Evolutionary conservation across 169 alveolate genomes (phyloP), one percentile per base, ranked within the genome.

Genomic region (Cryptosporidium viatorum): DNA sequence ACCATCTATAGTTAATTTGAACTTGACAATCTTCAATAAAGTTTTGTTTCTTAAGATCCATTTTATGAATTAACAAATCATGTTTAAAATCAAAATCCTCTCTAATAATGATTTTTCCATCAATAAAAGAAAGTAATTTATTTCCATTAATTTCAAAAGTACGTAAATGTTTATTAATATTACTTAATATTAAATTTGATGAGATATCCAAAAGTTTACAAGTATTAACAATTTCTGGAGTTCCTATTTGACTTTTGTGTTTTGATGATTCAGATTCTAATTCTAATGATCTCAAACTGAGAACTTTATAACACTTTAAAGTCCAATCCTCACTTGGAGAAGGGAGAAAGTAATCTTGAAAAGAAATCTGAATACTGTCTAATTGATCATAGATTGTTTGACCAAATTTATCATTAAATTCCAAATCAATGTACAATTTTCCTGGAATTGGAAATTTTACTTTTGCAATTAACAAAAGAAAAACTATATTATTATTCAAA

Each of bases 41-140:
- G 21, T 29, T 80, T 2, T 39, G 12, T 29, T 33, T 35, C 14
- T 45, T 35, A 37, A 14, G 18, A 14, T 55, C 35, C 3, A n/a
- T 10, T 26, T 75, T 18, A 16, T n/a, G 16, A 41, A 80, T 80
- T 65, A 80, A 45, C 37, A 80, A 33, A 45, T 80, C 89, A 80
- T 80, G 89, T n/a, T 80, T 41, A 65, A 80, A 80, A 33, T 80
- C 89, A 65, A 80, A 80, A 0, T 65, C 68, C 37, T 80, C 89
- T 0, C 29, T 18, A 26, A 59, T 80, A 14, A 12, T 18, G 33
- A 80, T 60, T 67, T 80, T 37, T 16, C 33, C 50, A 23, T 80
- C 26, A 60, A 80, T 58, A 9, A 39, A 8, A 14, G 45, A 23
- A 12, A 45, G 33, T 80, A 80, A 45, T 65, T 18, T 10, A 14